phyloP scores from a whole-genome alignment of 805 yeast species.

The Pichia ethanolica region DNA sequence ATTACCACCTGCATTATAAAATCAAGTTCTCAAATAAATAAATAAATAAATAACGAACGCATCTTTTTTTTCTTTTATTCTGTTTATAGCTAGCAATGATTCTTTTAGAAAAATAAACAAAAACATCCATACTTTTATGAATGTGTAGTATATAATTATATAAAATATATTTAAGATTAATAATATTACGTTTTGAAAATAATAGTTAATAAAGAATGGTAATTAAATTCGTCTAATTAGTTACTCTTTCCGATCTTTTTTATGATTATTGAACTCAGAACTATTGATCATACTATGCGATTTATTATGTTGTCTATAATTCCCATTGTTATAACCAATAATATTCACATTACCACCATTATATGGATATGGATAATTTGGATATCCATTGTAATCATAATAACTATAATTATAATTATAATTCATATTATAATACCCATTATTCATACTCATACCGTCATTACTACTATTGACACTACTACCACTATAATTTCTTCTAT shows the following conservation, averaged over 20 bases:
- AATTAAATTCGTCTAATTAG: not conserved
- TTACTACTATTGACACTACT: not conserved
- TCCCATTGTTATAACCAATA: not conserved
- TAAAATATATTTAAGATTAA: not conserved
- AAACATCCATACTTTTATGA: no score
- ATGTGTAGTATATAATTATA: no score
- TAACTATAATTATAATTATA: slow-evolving; percentile 3
- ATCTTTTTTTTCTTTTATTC: no score
- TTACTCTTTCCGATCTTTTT: not conserved
- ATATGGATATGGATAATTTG: no score
- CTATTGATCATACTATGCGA: slow-evolving; percentile 3
- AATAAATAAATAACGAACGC: no score
- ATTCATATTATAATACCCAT: not conserved
- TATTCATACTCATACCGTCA: not conserved
- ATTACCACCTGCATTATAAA: slow-evolving; percentile 30
- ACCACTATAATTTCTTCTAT: slow-evolving; percentile 1
- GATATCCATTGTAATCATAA: not conserved
- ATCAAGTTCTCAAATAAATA: no score
- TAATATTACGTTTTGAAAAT: not conserved
- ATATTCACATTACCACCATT: no score
- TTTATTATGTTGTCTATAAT: slow-evolving; percentile 1
- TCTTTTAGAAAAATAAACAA: no score
- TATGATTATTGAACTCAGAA: not conserved
- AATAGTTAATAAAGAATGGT: not conserved
- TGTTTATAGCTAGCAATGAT: no score